Conservation (phyloP, 2,329 filamentous ascomycete genomes). For the Sporothrix inflata region DNA sequence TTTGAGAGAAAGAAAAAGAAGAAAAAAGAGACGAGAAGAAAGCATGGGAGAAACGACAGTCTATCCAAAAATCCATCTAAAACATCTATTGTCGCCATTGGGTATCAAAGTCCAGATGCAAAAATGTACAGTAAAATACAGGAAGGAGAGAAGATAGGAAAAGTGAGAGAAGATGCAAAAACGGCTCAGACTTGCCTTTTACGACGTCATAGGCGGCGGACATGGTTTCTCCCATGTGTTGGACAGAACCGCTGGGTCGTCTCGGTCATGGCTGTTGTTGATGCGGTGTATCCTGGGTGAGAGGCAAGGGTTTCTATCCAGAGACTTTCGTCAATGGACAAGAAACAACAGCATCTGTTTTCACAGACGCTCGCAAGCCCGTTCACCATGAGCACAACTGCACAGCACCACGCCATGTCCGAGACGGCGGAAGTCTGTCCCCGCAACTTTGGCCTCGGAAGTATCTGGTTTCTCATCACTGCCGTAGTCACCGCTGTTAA, state of each 20-base stretch:
- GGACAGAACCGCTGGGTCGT: neutral
- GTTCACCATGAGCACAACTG: neutral
- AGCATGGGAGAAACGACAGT: neutral
- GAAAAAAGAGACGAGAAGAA: neutral
- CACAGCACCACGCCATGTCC: neutral
- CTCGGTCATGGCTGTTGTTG: neutral
- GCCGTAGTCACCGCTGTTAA: too few species aligned
- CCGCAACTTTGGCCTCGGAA: conserved; percentile 58
- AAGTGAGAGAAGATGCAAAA: neutral
- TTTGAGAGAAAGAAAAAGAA: too few species aligned
- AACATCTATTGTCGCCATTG: neutral
- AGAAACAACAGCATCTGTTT: conserved; percentile 47
- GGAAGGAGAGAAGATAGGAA: neutral
- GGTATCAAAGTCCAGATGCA: conserved; percentile 1
- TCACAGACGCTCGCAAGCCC: neutral
- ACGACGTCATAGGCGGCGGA: conserved; percentile 27
- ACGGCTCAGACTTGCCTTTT: conserved; percentile 33
- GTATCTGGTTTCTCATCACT: conserved; percentile 76
- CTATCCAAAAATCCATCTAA: conserved; percentile 13
- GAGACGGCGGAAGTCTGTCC: neutral
- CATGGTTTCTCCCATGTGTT: neutral
- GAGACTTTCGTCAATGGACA: conserved; percentile 41
- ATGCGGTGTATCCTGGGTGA: neutral
- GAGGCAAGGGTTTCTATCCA: conserved; percentile 23
- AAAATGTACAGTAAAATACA: neutral